phyloP scores from a whole-genome alignment of 768 basidiomycete genomes.

The Tulasnella sp. region DNA sequence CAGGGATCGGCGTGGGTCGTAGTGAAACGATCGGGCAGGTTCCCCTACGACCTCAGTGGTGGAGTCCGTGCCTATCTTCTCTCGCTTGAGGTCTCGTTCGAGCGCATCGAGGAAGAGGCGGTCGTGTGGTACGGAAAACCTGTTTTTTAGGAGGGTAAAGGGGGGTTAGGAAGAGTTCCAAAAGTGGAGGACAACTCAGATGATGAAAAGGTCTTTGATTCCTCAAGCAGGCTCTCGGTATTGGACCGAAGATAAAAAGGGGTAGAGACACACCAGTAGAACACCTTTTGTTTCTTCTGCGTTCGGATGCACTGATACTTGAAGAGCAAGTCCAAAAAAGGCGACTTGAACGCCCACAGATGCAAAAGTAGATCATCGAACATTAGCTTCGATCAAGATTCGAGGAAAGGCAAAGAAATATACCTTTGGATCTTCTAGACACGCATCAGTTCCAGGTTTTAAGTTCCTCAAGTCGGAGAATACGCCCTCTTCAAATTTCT shows the following conservation, averaged over 20 bases:
- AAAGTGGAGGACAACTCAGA: not conserved
- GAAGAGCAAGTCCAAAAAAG: slow-evolving; percentile 87
- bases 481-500: slow-evolving; percentile 96
- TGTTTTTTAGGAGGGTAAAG: slow-evolving; percentile 25
- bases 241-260: too few species aligned
- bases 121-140: slow-evolving; percentile 96
- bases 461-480: slow-evolving; percentile 88
- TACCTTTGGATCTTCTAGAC: slow-evolving; percentile 93
- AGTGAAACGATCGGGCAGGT: slow-evolving; percentile 79
- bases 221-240: not conserved
- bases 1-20: slow-evolving; percentile 72
- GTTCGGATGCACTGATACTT: slow-evolving; percentile 95
- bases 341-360: slow-evolving; percentile 46
- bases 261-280: slow-evolving; percentile 64
- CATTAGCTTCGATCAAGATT: not conserved
- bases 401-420: slow-evolving; percentile 22
- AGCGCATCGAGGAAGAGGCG: slow-evolving; percentile 93
- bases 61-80: slow-evolving; percentile 79
- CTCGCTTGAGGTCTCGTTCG: slow-evolving; percentile 90
- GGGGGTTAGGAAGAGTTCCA: not conserved
- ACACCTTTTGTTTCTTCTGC: slow-evolving; percentile 99
- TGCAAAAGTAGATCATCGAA: too few species aligned
- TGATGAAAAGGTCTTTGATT: slow-evolving; percentile 2
- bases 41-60: slow-evolving; percentile 69
- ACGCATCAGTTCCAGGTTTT: slow-evolving; percentile 87